Conservation (phyloP, 345 rosid species). For the Hirschfeldia incana region DNA sequence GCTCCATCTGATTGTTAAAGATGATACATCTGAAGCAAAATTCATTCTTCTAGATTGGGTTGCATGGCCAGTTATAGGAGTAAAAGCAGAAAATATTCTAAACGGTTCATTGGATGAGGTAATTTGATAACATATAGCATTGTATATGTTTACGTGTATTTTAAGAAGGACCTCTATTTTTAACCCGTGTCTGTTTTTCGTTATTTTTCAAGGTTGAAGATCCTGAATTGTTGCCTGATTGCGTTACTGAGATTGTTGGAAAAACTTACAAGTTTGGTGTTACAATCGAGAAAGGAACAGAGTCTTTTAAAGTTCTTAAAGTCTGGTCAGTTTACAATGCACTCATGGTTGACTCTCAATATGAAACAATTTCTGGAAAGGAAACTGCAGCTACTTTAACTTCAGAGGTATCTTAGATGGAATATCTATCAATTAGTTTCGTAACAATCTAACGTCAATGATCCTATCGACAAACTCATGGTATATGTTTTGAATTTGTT, state of each 20-base stretch:
- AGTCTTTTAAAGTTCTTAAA: neutral
- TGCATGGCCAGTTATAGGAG: neutral
- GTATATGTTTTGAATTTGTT: too few relatives aligned
- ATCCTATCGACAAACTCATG: too few relatives aligned
- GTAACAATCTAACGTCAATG: too few relatives aligned
- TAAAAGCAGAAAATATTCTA: neutral
- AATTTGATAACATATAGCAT: neutral
- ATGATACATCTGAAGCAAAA: neutral
- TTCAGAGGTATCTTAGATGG: neutral
- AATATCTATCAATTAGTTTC: too few relatives aligned
- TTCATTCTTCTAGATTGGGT: neutral
- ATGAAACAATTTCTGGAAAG: neutral
- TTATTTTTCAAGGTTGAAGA: neutral
- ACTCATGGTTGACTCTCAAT: neutral
- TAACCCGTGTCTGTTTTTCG: too few relatives aligned
- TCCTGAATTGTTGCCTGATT: neutral
- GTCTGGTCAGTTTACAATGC: neutral
- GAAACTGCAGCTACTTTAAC: neutral
- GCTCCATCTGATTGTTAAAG: neutral
- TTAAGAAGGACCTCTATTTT: too few relatives aligned
- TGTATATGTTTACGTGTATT: too few relatives aligned
- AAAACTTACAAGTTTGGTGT: neutral
- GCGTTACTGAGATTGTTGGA: neutral
- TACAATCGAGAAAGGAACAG: neutral
- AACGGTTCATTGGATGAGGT: neutral